These are phyloP conservation scores for Spirogloea muscicola DNA, from an alignment of 139 green algal species.

Conservation along the genomic window DNA sequence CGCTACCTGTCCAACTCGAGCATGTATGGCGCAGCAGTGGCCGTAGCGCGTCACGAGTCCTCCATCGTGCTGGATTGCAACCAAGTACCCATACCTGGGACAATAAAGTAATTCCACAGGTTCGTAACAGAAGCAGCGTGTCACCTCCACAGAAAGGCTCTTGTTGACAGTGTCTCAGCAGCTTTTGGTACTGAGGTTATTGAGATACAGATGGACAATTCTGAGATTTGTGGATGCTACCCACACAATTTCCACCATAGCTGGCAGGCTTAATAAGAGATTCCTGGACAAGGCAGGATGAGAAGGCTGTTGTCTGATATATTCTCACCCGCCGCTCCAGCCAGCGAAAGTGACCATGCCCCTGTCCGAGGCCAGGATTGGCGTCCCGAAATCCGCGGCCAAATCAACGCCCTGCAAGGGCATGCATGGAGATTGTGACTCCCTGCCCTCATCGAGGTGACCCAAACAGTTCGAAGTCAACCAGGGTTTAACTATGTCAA, in stretches of 20 bases:
- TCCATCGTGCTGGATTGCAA: not conserved
- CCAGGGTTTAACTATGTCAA: too few species aligned
- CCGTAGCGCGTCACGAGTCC: constrained; percentile 10
- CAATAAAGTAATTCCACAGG: not conserved
- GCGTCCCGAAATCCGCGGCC: constrained; percentile 6
- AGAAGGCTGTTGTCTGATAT: too few species aligned
- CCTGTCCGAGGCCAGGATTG: constrained; percentile 22
- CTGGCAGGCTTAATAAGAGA: not conserved
- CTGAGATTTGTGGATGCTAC: too few species aligned
- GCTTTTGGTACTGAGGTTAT: too few species aligned
- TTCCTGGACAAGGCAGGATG: too few species aligned
- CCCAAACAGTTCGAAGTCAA: too few species aligned
- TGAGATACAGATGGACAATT: too few species aligned
- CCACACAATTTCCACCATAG: not conserved
- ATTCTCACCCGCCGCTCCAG: constrained; percentile 25
- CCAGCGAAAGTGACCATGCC: constrained; percentile 21
- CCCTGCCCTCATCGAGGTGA: too few species aligned
- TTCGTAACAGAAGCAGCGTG: not conserved
- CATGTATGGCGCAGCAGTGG: constrained; percentile 13
- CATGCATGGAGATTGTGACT: too few species aligned
- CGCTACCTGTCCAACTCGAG: constrained; percentile 7
- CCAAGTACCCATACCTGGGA: constrained; percentile 2
- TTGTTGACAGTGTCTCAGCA: too few species aligned
- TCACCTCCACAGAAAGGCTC: not conserved
- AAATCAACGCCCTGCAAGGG: constrained; percentile 19